A percentile compares a stretch with the other conserved stretches of the same genome.
phyloP scores from a whole-genome alignment of 805 yeast genomes.

The Candida odintsovae region DNA sequence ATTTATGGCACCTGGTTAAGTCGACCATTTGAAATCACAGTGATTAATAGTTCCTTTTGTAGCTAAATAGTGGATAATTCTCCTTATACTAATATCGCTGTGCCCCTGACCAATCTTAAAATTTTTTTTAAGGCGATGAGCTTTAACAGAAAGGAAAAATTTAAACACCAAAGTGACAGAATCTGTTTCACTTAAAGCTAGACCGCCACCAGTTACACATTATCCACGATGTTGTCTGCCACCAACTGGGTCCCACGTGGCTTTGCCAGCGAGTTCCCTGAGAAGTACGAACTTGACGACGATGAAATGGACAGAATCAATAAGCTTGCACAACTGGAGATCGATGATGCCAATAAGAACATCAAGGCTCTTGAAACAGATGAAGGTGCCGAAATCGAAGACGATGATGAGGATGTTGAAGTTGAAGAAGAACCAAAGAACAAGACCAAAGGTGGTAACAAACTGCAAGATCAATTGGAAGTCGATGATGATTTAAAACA shows the following conservation, averaged over 20 bases:
- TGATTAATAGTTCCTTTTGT: too few species aligned
- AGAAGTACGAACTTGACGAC: slow-evolving; percentile 80
- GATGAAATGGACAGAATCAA: slow-evolving; percentile 89
- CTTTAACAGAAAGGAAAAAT: background rate
- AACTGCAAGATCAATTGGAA: slow-evolving; percentile 48
- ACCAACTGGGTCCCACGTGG: slow-evolving; percentile 97
- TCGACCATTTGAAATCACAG: too few species aligned
- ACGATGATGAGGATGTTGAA: slow-evolving; percentile 10
- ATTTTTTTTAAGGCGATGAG: background rate
- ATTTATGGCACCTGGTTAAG: too few species aligned
- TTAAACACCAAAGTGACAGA: background rate
- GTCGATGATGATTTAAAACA: slow-evolving; percentile 83
- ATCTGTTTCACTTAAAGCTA: background rate
- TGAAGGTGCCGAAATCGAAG: slow-evolving; percentile 2
- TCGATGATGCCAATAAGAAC: slow-evolving; percentile 69
- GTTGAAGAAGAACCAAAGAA: background rate
- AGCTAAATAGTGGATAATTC: too few species aligned
- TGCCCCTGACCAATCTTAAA: background rate
- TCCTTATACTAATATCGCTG: background rate
- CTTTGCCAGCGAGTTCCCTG: slow-evolving; percentile 88
- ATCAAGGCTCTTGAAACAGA: slow-evolving; percentile 40
- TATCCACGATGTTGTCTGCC: slow-evolving; percentile 69
- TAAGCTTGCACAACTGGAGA: slow-evolving; percentile 75
- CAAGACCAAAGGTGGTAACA: slow-evolving; percentile 10
- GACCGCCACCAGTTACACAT: background rate